These are phyloP conservation scores for Pachysolen tannophilus DNA, from an alignment of 805 yeast species.

Conservation along the genomic window DNA sequence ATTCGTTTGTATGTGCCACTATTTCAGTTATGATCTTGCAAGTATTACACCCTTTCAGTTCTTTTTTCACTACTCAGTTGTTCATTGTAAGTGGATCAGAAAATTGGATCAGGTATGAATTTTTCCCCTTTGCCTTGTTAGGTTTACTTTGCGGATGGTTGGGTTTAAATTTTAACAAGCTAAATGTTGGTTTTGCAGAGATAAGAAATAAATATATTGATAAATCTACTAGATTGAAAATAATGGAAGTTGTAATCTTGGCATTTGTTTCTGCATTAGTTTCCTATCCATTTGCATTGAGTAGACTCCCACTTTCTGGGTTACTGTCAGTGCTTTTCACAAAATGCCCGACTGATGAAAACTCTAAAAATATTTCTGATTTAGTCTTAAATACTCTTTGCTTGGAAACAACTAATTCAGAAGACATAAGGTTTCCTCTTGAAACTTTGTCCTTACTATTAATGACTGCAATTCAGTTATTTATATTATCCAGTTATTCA, in stretches of 20 bases:
- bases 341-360: conserved; percentile 41
- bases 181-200: conserved; percentile 37
- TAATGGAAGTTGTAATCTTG: conserved; percentile 40
- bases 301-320: conserved; percentile 47
- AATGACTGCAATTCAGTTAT: conserved; percentile 40
- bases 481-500: conserved; percentile 56
- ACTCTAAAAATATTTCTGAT: conserved; percentile 5
- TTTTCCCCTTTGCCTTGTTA: conserved; percentile 61
- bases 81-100: conserved; percentile 56
- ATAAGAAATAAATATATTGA: conserved; percentile 19
- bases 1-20: conserved; percentile 73
- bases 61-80: conserved; percentile 30
- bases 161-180: conserved; percentile 44
- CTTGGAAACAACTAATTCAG: conserved; percentile 14
- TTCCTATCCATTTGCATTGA: conserved; percentile 46
- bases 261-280: conserved; percentile 44
- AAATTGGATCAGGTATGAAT: conserved; percentile 65
- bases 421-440: conserved; percentile 28
- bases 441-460: conserved; percentile 20
- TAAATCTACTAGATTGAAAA: conserved; percentile 20
- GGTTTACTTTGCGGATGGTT: conserved; percentile 66
- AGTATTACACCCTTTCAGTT: conserved; percentile 39
- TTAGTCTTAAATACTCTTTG: conserved; percentile 1
- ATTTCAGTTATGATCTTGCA: conserved; percentile 57
- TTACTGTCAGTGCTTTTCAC: conserved; percentile 55